A percentile compares a stretch with the other conserved stretches of the same genome.
Evolutionary conservation across 257 asterid genomes (phyloP).

Genomic region (Thymus quinquecostatus): DNA sequence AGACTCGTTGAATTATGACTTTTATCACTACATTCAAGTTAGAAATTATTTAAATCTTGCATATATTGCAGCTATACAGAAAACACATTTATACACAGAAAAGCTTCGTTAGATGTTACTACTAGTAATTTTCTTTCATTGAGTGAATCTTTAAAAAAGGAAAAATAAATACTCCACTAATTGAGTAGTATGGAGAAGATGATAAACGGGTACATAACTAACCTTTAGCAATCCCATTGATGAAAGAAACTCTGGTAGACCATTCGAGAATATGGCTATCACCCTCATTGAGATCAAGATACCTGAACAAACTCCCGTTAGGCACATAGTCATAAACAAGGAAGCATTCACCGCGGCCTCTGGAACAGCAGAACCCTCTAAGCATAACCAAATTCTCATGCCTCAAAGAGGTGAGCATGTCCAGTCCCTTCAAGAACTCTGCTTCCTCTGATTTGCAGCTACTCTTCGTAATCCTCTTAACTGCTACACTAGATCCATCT

Average conservation of each 20-base stretch:
- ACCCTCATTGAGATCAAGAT: conserved; percentile 67
- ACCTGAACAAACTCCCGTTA: conserved; percentile 63
- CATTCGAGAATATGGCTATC: conserved; percentile 68
- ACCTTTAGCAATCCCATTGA: conserved; percentile 84
- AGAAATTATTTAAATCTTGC: too few species aligned
- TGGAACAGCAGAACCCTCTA: conserved; percentile 91
- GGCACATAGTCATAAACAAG: conserved; percentile 77
- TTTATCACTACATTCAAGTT: too few species aligned
- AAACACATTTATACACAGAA: not conserved
- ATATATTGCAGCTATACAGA: too few species aligned
- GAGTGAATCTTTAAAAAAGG: not conserved
- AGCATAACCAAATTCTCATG: conserved; percentile 73
- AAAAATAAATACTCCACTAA: not conserved
- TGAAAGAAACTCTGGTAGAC: conserved; percentile 74
- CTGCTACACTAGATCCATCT: conserved; percentile 77
- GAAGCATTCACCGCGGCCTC: conserved; percentile 83
- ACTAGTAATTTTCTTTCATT: not conserved
- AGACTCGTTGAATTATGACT: too few species aligned
- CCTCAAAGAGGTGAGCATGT: conserved; percentile 61
- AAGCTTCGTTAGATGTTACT: not conserved
- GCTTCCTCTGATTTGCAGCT: conserved; percentile 89
- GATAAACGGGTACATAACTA: conserved; percentile 18
- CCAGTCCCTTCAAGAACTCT: conserved; percentile 82
- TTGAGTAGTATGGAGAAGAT: not conserved
- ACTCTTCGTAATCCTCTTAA: conserved; percentile 74